Percentiles rank a stretch among this genome's conserved stretches.
These are phyloP conservation scores for Wickerhamiella domercqiae DNA, from an alignment of 805 yeast species.

Conservation along the genomic window DNA sequence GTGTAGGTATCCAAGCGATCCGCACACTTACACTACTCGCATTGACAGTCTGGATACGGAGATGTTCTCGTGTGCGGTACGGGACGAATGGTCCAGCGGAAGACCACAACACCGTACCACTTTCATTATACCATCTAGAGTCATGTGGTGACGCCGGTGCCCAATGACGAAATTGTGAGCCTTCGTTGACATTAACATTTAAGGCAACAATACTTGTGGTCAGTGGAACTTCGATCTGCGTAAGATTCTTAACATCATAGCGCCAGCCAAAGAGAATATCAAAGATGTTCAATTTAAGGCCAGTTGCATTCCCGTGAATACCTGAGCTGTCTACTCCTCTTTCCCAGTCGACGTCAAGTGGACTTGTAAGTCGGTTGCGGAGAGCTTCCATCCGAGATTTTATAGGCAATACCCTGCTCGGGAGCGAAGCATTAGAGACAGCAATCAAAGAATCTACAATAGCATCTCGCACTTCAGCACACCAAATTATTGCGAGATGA, in stretches of 20 bases:
- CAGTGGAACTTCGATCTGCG: slow-evolving; percentile 11
- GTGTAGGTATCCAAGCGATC: slow-evolving; percentile 42
- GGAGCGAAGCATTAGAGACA: slow-evolving; percentile 35
- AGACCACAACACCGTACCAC: slow-evolving; percentile 15
- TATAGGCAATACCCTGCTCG: slow-evolving; percentile 35
- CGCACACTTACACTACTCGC: slow-evolving; percentile 4
- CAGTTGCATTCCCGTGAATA: neutral
- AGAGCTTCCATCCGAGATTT: slow-evolving; percentile 35
- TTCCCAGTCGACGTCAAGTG: neutral
- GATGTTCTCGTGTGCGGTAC: slow-evolving; percentile 4
- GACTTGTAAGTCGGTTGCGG: slow-evolving; percentile 3
- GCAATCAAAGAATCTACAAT: slow-evolving; percentile 46
- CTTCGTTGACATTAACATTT: slow-evolving; percentile 9
- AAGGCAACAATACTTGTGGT: slow-evolving; percentile 11
- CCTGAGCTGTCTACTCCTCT: neutral
- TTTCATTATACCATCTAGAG: slow-evolving; percentile 13
- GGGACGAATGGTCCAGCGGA: slow-evolving; percentile 18
- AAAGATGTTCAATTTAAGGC: neutral
- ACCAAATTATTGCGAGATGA: slow-evolving; percentile 94
- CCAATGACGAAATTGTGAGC: slow-evolving; percentile 11
- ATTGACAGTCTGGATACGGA: slow-evolving; percentile 3
- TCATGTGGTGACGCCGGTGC: slow-evolving; percentile 10
- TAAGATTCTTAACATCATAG: neutral
- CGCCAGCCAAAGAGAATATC: neutral
- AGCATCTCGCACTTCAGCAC: slow-evolving; percentile 63